A percentile compares a stretch with the other conserved stretches of the same genome.
These are phyloP conservation scores for Didymella pomorum DNA, from an alignment of 2,329 filamentous ascomycete genomes.

Conservation along the genomic window DNA sequence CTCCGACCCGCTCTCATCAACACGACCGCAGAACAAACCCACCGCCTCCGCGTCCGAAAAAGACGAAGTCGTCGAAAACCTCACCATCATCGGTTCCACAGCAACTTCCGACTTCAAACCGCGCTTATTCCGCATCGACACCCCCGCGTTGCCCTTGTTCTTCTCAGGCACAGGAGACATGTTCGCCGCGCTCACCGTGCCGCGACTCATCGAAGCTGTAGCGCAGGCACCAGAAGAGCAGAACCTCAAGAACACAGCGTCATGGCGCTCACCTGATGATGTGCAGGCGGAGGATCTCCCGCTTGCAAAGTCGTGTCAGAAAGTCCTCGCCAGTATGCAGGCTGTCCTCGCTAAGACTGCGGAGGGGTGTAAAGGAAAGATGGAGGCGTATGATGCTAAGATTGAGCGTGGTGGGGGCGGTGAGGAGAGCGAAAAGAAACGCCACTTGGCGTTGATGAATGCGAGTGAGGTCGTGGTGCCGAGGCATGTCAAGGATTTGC, in stretches of 20 bases:
- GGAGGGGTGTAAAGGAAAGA: constrained; percentile 70
- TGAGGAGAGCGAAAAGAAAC: constrained; percentile 61
- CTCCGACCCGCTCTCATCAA: constrained; percentile 3
- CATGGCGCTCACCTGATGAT: constrained; percentile 80
- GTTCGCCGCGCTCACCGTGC: constrained; percentile 92
- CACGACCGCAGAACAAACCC: constrained; percentile 1
- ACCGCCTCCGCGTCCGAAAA: background rate
- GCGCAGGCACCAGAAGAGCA: constrained; percentile 47
- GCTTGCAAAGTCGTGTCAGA: constrained; percentile 82
- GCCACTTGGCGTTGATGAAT: constrained; percentile 76
- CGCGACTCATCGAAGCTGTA: constrained; percentile 85
- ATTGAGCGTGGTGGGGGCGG: constrained; percentile 56
- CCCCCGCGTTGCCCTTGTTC: constrained; percentile 88
- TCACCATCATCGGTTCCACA: constrained; percentile 81
- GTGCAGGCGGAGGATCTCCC: constrained; percentile 76
- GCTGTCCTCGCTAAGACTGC: constrained; percentile 75
- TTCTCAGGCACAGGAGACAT: constrained; percentile 98
- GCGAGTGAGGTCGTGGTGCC: constrained; percentile 89
- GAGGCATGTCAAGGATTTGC: constrained; percentile 73
- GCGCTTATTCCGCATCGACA: constrained; percentile 86
- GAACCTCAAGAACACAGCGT: constrained; percentile 61
- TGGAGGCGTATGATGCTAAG: constrained; percentile 59
- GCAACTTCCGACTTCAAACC: constrained; percentile 70
- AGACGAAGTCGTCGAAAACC: constrained; percentile 48
- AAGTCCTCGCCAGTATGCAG: constrained; percentile 93